Percentiles rank a stretch among this genome's conserved stretches.
These are phyloP conservation scores for Phycomyces nitens DNA, from an alignment of 192 early-diverging fungal genomes.

Conservation along the genomic window DNA sequence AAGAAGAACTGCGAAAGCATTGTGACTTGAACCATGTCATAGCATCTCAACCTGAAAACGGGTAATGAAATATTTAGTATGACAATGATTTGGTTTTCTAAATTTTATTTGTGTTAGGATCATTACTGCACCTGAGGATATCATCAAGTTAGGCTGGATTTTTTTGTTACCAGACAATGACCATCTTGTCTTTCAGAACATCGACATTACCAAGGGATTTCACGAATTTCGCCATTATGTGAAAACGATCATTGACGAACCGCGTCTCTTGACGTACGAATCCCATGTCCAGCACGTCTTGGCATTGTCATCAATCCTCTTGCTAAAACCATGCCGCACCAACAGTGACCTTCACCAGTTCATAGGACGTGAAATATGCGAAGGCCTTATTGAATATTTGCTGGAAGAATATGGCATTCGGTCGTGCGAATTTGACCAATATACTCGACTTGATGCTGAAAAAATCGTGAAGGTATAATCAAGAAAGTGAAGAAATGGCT, in stretches of 20 bases:
- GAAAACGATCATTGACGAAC: slow-evolving; percentile 20
- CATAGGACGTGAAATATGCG: slow-evolving; percentile 17
- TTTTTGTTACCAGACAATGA: slow-evolving; percentile 20
- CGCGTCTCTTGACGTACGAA: slow-evolving; percentile 18
- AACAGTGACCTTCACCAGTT: slow-evolving; percentile 19
- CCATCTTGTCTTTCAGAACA: slow-evolving; percentile 19
- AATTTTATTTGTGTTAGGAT: slow-evolving; percentile 16
- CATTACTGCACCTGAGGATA: slow-evolving; percentile 17
- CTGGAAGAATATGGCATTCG: slow-evolving; percentile 17
- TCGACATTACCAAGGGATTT: slow-evolving; percentile 17
- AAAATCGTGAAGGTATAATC: slow-evolving; percentile 17
- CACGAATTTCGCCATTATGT: slow-evolving; percentile 14
- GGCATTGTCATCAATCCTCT: slow-evolving; percentile 18
- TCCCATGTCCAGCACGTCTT: slow-evolving; percentile 20
- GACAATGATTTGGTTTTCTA: slow-evolving; percentile 15
- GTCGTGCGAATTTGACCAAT: slow-evolving; percentile 20
- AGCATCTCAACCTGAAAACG: slow-evolving; percentile 19
- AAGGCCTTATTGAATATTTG: slow-evolving; percentile 20
- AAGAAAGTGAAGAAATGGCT: slow-evolving; percentile 18
- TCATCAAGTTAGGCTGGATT: slow-evolving; percentile 19
- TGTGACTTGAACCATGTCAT: slow-evolving; percentile 18
- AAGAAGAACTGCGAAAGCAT: slow-evolving; percentile 17
- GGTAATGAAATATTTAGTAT: slow-evolving; percentile 14
- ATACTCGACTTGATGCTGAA: slow-evolving; percentile 18
- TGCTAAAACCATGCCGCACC: slow-evolving; percentile 15